These are phyloP conservation scores for Saprolegnia parasitica DNA, from an alignment of 352 stramenopile genomes.

Conservation along the genomic window DNA sequence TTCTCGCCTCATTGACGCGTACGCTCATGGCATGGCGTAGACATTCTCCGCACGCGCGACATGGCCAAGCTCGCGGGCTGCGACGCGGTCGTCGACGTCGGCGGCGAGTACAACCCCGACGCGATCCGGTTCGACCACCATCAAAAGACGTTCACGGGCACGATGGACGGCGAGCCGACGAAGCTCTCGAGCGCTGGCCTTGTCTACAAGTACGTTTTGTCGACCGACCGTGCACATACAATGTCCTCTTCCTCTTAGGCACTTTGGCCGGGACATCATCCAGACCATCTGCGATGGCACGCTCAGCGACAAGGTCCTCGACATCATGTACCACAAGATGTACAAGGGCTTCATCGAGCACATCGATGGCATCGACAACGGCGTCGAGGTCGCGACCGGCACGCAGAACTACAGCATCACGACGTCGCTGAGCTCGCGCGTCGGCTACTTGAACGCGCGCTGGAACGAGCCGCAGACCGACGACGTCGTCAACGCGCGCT, in stretches of 20 bases:
- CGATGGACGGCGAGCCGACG: slow-evolving; percentile 73
- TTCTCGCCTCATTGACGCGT: slow-evolving; percentile 26
- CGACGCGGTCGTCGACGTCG: slow-evolving; percentile 97
- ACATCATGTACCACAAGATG: slow-evolving; percentile 87
- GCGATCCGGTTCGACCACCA: slow-evolving; percentile 96
- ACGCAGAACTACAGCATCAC: slow-evolving; percentile 69
- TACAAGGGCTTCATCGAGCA: slow-evolving; percentile 98
- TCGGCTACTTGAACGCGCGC: slow-evolving; percentile 91
- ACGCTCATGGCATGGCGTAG: background rate
- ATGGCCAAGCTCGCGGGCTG: slow-evolving; percentile 84
- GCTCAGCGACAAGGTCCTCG: slow-evolving; percentile 65
- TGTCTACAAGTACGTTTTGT: slow-evolving; percentile 92
- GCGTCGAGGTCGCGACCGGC: slow-evolving; percentile 79
- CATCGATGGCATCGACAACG: slow-evolving; percentile 99
- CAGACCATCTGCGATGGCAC: slow-evolving; percentile 37
- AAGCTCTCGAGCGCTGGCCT: slow-evolving; percentile 95
- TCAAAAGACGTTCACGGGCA: slow-evolving; percentile 90
- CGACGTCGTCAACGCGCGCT: slow-evolving; percentile 81
- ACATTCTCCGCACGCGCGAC: slow-evolving; percentile 87
- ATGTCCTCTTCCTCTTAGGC: slow-evolving; percentile 32
- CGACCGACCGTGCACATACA: background rate
- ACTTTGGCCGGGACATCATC: slow-evolving; percentile 97
- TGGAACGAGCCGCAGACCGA: slow-evolving; percentile 92
- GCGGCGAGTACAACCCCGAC: slow-evolving; percentile 90
- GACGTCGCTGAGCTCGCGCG: slow-evolving; percentile 75